Evolutionary conservation across 1,284 basidiomycete species (phyloP).

Genomic region (Sutorius eximius): DNA sequence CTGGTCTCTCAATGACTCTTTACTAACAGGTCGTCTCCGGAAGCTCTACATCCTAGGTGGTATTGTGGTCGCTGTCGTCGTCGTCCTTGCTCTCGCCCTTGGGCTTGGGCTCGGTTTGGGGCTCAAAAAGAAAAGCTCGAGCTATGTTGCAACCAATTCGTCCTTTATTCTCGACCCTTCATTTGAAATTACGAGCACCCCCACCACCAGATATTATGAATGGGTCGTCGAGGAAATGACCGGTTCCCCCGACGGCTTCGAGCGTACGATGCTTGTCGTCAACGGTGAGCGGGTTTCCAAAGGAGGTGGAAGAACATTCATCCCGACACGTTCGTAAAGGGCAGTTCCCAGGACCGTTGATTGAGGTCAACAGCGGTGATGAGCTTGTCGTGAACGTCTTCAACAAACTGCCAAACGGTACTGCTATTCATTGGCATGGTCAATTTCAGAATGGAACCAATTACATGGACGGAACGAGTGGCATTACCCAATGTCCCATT

Average conservation of each 20-base stretch:
- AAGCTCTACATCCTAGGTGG: constrained; percentile 18
- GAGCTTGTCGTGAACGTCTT: constrained; percentile 36
- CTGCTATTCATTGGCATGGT: constrained; percentile 35
- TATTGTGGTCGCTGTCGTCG: constrained; percentile 9
- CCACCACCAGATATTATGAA: constrained; percentile 35
- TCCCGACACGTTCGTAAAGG: constrained; percentile 18
- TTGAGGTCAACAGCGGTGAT: constrained; percentile 36
- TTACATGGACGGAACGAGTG: constrained; percentile 37
- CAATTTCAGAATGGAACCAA: constrained; percentile 37
- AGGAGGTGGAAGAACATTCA: too few relatives aligned
- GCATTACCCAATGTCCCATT: constrained; percentile 36
- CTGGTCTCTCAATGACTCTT: neutral
- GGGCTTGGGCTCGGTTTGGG: constrained; percentile 34
- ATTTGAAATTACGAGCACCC: constrained; percentile 27
- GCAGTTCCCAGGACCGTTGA: constrained; percentile 34
- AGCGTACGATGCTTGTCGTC: constrained; percentile 35
- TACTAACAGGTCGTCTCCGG: constrained; percentile 18
- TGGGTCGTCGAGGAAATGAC: constrained; percentile 32
- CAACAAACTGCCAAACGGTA: constrained; percentile 33
- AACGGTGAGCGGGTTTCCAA: constrained; percentile 19
- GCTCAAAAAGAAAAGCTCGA: constrained; percentile 22
- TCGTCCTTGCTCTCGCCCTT: constrained; percentile 28
- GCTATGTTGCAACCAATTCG: constrained; percentile 28
- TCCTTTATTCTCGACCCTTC: constrained; percentile 32
- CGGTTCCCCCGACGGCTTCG: constrained; percentile 32